Evolutionary conservation across 805 yeast genomes (phyloP), one percentile per base, ranked within the genome.

Genomic region (Saturnispora dispora): DNA sequence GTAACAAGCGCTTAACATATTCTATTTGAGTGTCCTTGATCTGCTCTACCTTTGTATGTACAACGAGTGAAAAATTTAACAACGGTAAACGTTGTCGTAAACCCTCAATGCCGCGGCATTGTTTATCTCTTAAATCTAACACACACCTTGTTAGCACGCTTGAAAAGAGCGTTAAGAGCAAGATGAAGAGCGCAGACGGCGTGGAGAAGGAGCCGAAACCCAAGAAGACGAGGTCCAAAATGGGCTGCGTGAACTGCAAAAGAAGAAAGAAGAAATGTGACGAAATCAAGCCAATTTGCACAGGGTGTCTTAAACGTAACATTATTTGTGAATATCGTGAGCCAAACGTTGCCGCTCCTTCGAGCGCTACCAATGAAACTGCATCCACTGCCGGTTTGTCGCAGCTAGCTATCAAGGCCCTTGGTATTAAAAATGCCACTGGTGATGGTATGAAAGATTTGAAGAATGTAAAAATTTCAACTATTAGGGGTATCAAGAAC

Each of bases 231-330:
- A 51, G 65, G 27, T 60, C 65, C 5, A 60, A 58, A 44, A 49
- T 54, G 4, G 67, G 67, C 2, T 63, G 67, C 47, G 55, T 63
- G 36, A 57, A 60, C 32, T 63, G 67, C 44, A 50, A 60, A 11
- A 56, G 55, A 25, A 48, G 67, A 22, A 63, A 63, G 57, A 63
- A 63, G 58, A 63, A 63, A 53, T 63, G 67, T 52, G 63, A 63
- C 50, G 67, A 63, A 43, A 49, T 54, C 15, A 56, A 54, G 42
- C 66, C 66, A 1, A 58, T 54, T 5, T 63, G 67, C 49, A 53
- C 64, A 9, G 66, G 65, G 2, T 63, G 67, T 46, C 36, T 59
- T 27, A 58, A 55, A 18, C 46, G 62, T 46, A 57, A 57, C 36
- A 28, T 55, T 10, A 53, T 51, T 13, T 59, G 62, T 35, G 53